Conservation (phyloP, 2,329 filamentous ascomycete genomes). For the Claviceps africana region DNA sequence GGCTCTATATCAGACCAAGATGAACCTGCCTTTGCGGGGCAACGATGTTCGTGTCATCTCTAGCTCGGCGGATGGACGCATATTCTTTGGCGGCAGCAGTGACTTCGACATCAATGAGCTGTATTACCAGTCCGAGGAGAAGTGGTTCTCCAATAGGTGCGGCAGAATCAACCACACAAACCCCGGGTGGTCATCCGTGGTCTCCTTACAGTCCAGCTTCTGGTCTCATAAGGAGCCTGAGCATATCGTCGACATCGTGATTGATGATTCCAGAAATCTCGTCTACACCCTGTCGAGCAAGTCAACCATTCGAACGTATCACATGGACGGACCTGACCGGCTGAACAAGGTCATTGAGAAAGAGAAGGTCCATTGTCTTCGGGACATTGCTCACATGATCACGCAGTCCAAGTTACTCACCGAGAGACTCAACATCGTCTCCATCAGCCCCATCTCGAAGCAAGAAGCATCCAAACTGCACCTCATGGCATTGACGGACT, state of each 20-base stretch:
- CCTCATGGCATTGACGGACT: conserved; percentile 79
- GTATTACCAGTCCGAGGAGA: conserved; percentile 92
- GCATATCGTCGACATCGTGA: conserved; percentile 60
- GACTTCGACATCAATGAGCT: conserved; percentile 88
- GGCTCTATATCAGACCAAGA: conserved; percentile 74
- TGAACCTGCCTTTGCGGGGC: conserved; percentile 65
- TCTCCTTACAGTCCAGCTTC: conserved; percentile 36
- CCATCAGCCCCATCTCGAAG: conserved; percentile 71
- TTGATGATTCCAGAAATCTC: conserved; percentile 78
- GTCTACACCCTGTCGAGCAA: conserved; percentile 81
- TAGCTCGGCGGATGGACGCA: conserved; percentile 71
- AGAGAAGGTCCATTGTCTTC: conserved; percentile 44
- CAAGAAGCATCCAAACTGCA: conserved; percentile 71
- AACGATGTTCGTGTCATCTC: conserved; percentile 65
- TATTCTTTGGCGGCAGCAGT: conserved; percentile 74
- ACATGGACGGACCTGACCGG: conserved; percentile 56
- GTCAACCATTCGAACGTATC: conserved; percentile 83
- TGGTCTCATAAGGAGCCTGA: conserved; percentile 43
- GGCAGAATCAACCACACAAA: conserved; percentile 80
- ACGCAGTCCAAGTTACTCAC: conserved; percentile 57
- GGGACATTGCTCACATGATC: conserved; percentile 77
- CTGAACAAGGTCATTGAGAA: conserved; percentile 53
- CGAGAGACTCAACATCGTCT: conserved; percentile 58
- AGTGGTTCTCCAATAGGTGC: conserved; percentile 85
- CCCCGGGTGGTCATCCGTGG: conserved; percentile 53